phyloP scores from a whole-genome alignment of 2,329 filamentous ascomycete genomes.

The Mycogone perniciosa region DNA sequence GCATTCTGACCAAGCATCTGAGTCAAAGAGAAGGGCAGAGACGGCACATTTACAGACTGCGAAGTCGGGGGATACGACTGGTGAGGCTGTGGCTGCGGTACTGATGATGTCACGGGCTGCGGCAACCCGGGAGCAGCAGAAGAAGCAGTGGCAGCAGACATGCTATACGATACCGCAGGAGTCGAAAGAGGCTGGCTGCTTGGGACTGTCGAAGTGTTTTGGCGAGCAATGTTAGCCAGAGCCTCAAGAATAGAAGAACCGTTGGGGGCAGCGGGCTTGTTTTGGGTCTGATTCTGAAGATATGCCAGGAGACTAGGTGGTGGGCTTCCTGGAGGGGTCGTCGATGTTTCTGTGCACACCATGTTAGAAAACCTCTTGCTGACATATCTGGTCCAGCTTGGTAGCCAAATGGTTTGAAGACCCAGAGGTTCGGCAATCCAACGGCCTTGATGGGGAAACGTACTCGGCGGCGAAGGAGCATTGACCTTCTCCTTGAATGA shows the following conservation, averaged over 20 bases:
- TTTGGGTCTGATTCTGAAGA: constrained; percentile 26
- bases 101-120: constrained; percentile 26
- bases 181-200: constrained; percentile 31
- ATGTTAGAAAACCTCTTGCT: constrained; percentile 31
- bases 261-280: constrained; percentile 36
- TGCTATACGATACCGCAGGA: constrained; percentile 39
- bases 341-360: constrained; percentile 53
- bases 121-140: constrained; percentile 19
- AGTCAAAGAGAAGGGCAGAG: constrained; percentile 35
- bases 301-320: constrained; percentile 40
- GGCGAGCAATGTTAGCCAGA: constrained; percentile 72
- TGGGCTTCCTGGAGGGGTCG: constrained; percentile 62
- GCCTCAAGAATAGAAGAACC: constrained; percentile 66
- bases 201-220: constrained; percentile 52
- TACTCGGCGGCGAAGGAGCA: constrained; percentile 57
- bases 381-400: neutral
- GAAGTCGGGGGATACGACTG: constrained; percentile 37
- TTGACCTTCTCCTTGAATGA: constrained; percentile 78
- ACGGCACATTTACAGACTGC: constrained; percentile 55
- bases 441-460: constrained; percentile 30
- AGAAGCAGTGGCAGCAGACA: constrained; percentile 22
- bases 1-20: constrained; percentile 32
- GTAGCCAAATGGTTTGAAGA: neutral
- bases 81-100: constrained; percentile 23
- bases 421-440: neutral